phyloP scores from a whole-genome alignment of 805 yeast species.

The Candida takata region DNA sequence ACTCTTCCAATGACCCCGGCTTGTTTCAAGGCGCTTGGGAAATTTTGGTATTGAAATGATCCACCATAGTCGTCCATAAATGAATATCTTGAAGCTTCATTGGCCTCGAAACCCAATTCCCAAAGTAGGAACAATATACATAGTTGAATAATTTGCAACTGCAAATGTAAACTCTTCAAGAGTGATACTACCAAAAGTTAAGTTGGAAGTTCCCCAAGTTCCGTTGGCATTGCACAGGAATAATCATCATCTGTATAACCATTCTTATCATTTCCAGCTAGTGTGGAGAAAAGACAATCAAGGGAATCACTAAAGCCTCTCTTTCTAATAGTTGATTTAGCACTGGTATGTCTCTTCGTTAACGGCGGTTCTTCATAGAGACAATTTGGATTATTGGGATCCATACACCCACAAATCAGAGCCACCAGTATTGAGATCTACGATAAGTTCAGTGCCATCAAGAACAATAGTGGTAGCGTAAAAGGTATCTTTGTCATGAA shows the following conservation, averaged over 20 bases:
- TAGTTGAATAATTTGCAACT: conserved; percentile 50
- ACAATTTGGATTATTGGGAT: conserved; percentile 25
- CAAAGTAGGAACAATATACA: conserved; percentile 53
- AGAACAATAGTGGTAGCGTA: conserved; percentile 10
- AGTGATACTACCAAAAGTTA: conserved; percentile 38
- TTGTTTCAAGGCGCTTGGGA: conserved; percentile 49
- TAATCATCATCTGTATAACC: conserved; percentile 40
- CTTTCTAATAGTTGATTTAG: background rate
- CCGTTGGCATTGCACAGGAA: conserved; percentile 45
- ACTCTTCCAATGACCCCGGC: conserved; percentile 44
- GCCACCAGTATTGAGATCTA: conserved; percentile 29
- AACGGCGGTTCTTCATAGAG: too few species aligned
- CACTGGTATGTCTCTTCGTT: background rate
- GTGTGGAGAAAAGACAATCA: background rate
- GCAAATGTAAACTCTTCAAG: conserved; percentile 56
- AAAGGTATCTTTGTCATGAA: conserved; percentile 6
- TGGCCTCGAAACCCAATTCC: conserved; percentile 60
- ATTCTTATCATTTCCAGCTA: background rate
- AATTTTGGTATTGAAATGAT: conserved; percentile 40
- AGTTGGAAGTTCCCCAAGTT: conserved; percentile 54
- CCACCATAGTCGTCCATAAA: conserved; percentile 25
- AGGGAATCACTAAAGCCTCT: background rate
- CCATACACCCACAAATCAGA: conserved; percentile 29
- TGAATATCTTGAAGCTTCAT: conserved; percentile 39
- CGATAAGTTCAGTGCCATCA: conserved; percentile 19